Evolutionary conservation across 345 rosid genomes (phyloP), one percentile per base, ranked within the genome.

Genomic region (Kandelia obovata): DNA sequence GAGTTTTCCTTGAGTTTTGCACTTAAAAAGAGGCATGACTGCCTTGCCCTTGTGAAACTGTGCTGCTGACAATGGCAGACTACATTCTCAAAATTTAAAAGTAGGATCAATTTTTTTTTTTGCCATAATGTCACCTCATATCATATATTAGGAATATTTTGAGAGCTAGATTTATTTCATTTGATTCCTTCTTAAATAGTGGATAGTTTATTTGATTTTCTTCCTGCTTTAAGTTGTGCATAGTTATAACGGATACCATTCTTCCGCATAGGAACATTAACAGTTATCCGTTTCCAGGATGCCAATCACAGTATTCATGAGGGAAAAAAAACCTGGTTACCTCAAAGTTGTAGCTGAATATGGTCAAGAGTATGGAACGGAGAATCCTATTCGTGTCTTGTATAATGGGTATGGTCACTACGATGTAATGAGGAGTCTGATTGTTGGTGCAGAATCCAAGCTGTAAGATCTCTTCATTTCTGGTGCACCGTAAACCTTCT

Each of bases 381-480:
- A 82, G 56, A 75, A 81, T 72, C 88, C 94, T 11, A 68, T 86
- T 8, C 76, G 82, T 53, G 89, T 88, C 39, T 75, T 86, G 67
- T 88, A 88, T 71, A 74, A 82, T 66, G 87, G 89, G 4, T 79
- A 82, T 59, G 90, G 94, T 60, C 90, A 88, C 69, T 86, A 84
- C 53, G 94, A 86, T 70, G 84, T 80, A 26, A 71, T 84, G 81
- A 73, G 62, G 66, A 65, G 62, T 69, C 73, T 78, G 49, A 58
- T 47, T 8, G 58, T 39, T 58, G 64, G 46, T 27, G 30, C 76
- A 7, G 68, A 69, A 68, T 68, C 83, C 53, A 82, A 73, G 68
- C 73, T 26, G 86, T 85, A 80, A 83, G 85, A 62, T 72, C 49
- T 26, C 67, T 68, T 53, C 49, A 43, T 43, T 43, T 43, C 5